Conservation (phyloP, 352 stramenopile species). For the Pythium chondricola region DNA sequence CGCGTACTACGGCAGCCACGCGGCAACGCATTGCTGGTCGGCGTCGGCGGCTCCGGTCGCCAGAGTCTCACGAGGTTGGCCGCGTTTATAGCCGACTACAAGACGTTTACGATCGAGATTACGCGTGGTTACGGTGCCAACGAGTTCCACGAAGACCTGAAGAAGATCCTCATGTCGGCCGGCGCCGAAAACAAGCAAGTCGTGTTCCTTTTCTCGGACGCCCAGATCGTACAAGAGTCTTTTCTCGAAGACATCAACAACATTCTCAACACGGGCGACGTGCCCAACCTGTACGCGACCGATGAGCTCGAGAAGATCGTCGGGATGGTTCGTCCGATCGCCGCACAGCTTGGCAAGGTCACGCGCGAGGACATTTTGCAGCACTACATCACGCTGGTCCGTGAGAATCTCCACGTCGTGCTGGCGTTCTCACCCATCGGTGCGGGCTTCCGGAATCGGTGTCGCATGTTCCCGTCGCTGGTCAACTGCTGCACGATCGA, state of each 20-base stretch:
- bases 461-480: slow-evolving; percentile 92
- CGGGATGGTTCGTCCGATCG: slow-evolving; percentile 70
- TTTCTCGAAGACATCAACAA: slow-evolving; percentile 96
- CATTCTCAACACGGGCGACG: slow-evolving; percentile 90
- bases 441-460: slow-evolving; percentile 88
- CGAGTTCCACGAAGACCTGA: slow-evolving; percentile 91
- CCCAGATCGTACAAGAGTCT: slow-evolving; percentile 90
- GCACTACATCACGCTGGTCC: slow-evolving; percentile 88
- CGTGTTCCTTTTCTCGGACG: slow-evolving; percentile 92
- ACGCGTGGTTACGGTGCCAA: slow-evolving; percentile 85
- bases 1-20: slow-evolving; percentile 89
- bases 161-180: slow-evolving; percentile 87
- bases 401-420: slow-evolving; percentile 93
- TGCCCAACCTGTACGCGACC: slow-evolving; percentile 90
- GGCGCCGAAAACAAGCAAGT: slow-evolving; percentile 85
- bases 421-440: slow-evolving; percentile 91
- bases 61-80: slow-evolving; percentile 89
- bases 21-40: slow-evolving; percentile 90
- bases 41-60: slow-evolving; percentile 86
- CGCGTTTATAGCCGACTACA: slow-evolving; percentile 90
- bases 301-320: slow-evolving; percentile 91
- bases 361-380: slow-evolving; percentile 81
- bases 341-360: slow-evolving; percentile 70
- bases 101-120: slow-evolving; percentile 91
- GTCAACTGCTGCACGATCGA: slow-evolving; percentile 95